Base-by-base conservation (phyloP, 164 flowering plant species). In the Vitis amurensis region DNA sequence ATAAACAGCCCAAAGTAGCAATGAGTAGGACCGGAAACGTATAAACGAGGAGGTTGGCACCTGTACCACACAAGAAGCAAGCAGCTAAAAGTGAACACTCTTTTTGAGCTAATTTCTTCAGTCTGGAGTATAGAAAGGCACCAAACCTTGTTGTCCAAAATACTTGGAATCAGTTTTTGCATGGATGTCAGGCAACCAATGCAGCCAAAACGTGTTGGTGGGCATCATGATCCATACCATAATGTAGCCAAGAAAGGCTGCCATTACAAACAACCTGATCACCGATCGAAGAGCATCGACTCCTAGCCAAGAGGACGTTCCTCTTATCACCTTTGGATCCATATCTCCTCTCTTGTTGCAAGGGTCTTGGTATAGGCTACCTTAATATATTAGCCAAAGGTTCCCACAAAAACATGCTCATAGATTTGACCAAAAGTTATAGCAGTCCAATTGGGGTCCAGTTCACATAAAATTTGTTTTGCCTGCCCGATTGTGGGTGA, bases 201-300 rank as follows among this genome's bases (percentile, higher is more conserved):
- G 61, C 16, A 52, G 50, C 50, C 49, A 69, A 50, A 53, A 76
- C 3, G 55, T 64, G 56, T 76, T 55, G 1, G 86, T 83, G 13
- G 86, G 84, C 75, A 76, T 76, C 82, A 83, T 78, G 50, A 78
- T 49, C 84, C 84, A 80, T 11, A 82, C 57, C 75, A 78, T n/a
- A 16, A 75, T 31, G 67, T 63, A 71, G 58, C 81, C 85, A 31
- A 77, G 62, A 56, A 73, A 80, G 12, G 79, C 60, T 7, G 71
- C 66, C 68, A 64, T 8, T 16, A 58, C 6, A 0, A 71, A 23
- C 69, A 77, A n/a, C 62, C 17, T 65, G 11, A 81, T 69, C 11
- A 49, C 68, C 64, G 55, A 61, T 59, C 70, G 11, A 9, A 76
- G 59, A 16, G 23, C 68, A 50, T 59, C 68, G n/a, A 56, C 63